Base-by-base conservation (phyloP, 2,329 filamentous ascomycete genomes). In the Ampelomyces quisqualis region DNA sequence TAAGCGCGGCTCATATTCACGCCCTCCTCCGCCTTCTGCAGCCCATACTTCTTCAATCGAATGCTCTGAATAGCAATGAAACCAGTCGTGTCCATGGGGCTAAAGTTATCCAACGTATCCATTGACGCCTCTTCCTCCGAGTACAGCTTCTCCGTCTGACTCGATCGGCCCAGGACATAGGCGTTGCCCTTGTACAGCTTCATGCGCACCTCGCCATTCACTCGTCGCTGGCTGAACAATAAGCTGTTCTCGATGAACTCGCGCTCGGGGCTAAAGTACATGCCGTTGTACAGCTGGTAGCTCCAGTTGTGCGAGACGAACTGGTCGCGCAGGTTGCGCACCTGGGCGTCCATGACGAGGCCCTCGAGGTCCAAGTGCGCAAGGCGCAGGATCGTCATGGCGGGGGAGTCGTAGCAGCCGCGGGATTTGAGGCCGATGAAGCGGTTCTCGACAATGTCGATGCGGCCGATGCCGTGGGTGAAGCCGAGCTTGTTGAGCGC, bases 391-490 rank as follows among this genome's bases (percentile, higher is more conserved):
- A 70, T 65, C 20, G 65, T 70, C 60, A 70, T 68, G 56, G 63
- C 66, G 32, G 61, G 69, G 28, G 70, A 71, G 48, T 90, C 87
- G 74, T 90, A 90, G 63, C 86, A 90, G 58, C 87, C 87, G 60
- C 87, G 81, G 55, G 79, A 84, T 76, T 90, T 90, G 58, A 90
- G 77, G 50, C 86, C 87, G 62, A 88, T 85, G 74, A 85, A 88
- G 38, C 87, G 79, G 74, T 87, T 86, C 68, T 89, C 86, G 47
- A 90, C 86, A 63, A 91, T 91, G 69, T 91, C 87, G 53, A 91
- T 84, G 60, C 88, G 77, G 59, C 87, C 88, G 54, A 91, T 80
- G 65, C 88, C 88, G 72, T 89, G 75, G 51, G 75, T 77, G 66
- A 80, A 78, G 51, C 80, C 88, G 51, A 91, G 84, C 44, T 79